phyloP scores from a whole-genome alignment of 257 asterid species.

The Lycium barbarum region DNA sequence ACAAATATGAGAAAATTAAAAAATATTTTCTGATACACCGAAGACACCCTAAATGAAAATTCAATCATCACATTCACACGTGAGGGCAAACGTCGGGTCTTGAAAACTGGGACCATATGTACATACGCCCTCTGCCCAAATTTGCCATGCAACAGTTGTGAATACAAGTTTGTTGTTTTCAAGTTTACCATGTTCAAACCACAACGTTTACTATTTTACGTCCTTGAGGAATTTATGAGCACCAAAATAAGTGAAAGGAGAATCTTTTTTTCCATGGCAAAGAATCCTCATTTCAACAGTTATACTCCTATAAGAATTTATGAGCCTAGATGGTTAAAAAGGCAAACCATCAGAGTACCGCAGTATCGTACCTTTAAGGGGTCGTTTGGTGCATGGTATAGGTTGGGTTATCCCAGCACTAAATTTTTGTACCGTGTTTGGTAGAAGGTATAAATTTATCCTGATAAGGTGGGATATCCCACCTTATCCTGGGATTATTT shows the following conservation, averaged over 20 bases:
- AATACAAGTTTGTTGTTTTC: neutral
- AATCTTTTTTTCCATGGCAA: neutral
- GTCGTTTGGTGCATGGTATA: no score
- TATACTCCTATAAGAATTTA: neutral
- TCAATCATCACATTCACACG: constrained; percentile 35
- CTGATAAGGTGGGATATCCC: no score
- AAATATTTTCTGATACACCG: no score
- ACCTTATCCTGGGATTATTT: no score
- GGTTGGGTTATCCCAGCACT: no score
- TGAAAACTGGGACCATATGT: neutral
- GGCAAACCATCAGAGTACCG: neutral
- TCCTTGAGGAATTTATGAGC: neutral
- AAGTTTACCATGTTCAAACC: neutral
- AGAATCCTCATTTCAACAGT: neutral
- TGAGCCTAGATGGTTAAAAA: no score
- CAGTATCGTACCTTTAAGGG: neutral
- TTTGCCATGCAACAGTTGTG: constrained; percentile 27
- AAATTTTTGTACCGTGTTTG: no score
- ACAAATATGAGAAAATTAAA: no score
- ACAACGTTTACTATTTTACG: neutral
- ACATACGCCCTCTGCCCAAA: neutral
- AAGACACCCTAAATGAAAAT: neutral
- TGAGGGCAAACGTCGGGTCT: constrained; percentile 21
- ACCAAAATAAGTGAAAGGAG: neutral
- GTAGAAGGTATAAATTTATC: no score